Evolutionary conservation across 1,139 yeast genomes (phyloP), one percentile per base, ranked within the genome.

Genomic region (Saccharomyces pastorianus): DNA sequence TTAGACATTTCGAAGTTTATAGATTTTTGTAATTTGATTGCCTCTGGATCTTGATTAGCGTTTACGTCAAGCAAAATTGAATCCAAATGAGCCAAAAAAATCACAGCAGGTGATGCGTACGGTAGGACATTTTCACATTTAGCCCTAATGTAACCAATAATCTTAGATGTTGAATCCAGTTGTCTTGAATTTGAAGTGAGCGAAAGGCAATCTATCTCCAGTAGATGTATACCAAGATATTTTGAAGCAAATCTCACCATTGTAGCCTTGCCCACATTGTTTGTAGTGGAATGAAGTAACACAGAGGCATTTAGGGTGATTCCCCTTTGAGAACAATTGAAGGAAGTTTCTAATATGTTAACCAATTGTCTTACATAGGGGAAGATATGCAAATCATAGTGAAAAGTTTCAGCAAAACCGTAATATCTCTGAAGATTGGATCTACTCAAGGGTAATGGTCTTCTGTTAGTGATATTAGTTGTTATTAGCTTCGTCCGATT

Each of bases 231-330:
- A 0, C 97, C 96, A 53, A 84, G 67, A 44, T 80, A 80, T 6
- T 74, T 69, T 0, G 87, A 77, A 1, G 83, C 65, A 55, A 81
- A 79, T 54, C 79, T 71, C 0, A 88, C 80, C 41, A 87, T 66
- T 0, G 85, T 81, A 0, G 85, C 69, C 64, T 93, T 93, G 0
- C 99, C 99, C 7, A 88, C 81, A 5, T 88, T 91, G 53, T 95
- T 75, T 34, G 83, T 80, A 65, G 83, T 74, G 1, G 96, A 88
- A 51, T 79, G 80, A 31, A 93, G 67, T 34, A 91, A 67, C 0
- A 90, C 74, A 0, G 89, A 78, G 0, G 95, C 85, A 52, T 77
- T 79, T 47, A 88, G 67, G 6, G 75, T 68, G 11, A 59, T 46
- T 2, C 51, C 34, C 59, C 59, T 46, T 62, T 67, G 66, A 66